Conservation (phyloP, 2,329 filamentous ascomycete genomes). For the Cordyceps tenuipes region DNA sequence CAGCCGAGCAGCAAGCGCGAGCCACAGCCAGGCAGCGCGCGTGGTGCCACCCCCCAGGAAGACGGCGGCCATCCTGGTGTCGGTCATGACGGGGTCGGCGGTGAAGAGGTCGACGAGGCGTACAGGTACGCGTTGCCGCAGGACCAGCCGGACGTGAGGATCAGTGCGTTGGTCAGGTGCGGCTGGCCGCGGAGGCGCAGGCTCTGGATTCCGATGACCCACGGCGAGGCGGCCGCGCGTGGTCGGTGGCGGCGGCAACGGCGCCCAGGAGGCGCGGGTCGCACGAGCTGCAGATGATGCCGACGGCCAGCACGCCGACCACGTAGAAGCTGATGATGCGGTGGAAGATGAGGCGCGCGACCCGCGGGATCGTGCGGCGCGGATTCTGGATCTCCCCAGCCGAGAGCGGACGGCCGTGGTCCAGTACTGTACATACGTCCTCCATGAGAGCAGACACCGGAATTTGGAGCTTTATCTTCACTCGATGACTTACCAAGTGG, state of each 20-base stretch:
- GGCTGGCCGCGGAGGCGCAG: slow-evolving; percentile 43
- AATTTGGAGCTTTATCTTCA: no score
- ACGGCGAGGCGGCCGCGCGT: slow-evolving; percentile 48
- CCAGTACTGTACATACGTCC: slow-evolving; percentile 32
- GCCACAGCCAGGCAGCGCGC: slow-evolving; percentile 29
- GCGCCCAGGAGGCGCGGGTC: slow-evolving; percentile 31
- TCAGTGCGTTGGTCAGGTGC: slow-evolving; percentile 49
- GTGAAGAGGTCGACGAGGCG: slow-evolving; percentile 44
- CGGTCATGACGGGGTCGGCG: slow-evolving; percentile 49
- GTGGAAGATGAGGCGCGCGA: slow-evolving; percentile 67
- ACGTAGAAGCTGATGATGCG: slow-evolving; percentile 65
- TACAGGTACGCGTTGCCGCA: slow-evolving; percentile 42
- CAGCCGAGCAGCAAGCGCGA: slow-evolving; percentile 35
- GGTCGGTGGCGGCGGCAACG: slow-evolving; percentile 29
- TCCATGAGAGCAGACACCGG: no score
- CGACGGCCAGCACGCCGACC: slow-evolving; percentile 50
- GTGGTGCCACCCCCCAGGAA: slow-evolving; percentile 37
- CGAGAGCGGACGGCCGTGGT: slow-evolving; percentile 34
- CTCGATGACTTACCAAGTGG: no score
- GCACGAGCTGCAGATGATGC: slow-evolving; percentile 46
- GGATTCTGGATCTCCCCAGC: slow-evolving; percentile 56
- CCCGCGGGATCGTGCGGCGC: slow-evolving; percentile 55
- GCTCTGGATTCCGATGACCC: slow-evolving; percentile 52
- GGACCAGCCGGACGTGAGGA: slow-evolving; percentile 44
- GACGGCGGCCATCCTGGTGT: slow-evolving; percentile 33